Conservation (phyloP, 495 filamentous ascomycete species). For the Penicillium manginii region DNA sequence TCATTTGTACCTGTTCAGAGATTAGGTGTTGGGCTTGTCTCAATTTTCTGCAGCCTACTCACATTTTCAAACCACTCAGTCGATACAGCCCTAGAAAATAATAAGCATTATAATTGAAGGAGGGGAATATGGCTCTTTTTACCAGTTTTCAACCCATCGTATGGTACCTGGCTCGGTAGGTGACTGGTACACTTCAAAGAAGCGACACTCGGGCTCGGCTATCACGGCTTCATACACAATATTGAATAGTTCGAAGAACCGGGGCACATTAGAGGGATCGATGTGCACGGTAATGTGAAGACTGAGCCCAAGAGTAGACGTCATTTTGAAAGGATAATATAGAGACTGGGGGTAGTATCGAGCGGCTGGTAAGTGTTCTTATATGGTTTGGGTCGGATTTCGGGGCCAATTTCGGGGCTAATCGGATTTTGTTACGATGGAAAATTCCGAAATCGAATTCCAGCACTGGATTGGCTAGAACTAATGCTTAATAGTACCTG, state of each 20-base stretch:
- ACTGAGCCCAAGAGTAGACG: constrained; percentile 9
- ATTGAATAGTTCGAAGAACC: constrained; percentile 45
- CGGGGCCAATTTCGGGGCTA: no score
- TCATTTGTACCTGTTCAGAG: constrained; percentile 45
- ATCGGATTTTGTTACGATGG: no score
- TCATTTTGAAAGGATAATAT: not conserved
- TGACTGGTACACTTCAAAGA: constrained; percentile 52
- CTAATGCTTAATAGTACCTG: not conserved
- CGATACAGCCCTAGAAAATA: constrained; percentile 32
- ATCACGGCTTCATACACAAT: constrained; percentile 44
- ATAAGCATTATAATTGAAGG: not conserved
- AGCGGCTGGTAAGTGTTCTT: no score
- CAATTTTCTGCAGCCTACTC: not conserved
- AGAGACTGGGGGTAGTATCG: not conserved
- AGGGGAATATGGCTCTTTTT: constrained; percentile 3
- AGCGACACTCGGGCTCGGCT: constrained; percentile 50
- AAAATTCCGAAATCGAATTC: not conserved
- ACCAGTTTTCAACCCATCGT: constrained; percentile 54
- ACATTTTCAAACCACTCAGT: constrained; percentile 43
- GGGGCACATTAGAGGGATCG: constrained; percentile 41
- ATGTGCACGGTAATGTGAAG: constrained; percentile 50
- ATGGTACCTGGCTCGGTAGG: constrained; percentile 45
- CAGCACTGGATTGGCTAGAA: not conserved
- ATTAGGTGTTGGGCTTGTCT: constrained; percentile 9
- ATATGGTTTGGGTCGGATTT: no score